Base-by-base conservation (phyloP, 1,139 yeast genomes). In the Kodamaea arcana region DNA sequence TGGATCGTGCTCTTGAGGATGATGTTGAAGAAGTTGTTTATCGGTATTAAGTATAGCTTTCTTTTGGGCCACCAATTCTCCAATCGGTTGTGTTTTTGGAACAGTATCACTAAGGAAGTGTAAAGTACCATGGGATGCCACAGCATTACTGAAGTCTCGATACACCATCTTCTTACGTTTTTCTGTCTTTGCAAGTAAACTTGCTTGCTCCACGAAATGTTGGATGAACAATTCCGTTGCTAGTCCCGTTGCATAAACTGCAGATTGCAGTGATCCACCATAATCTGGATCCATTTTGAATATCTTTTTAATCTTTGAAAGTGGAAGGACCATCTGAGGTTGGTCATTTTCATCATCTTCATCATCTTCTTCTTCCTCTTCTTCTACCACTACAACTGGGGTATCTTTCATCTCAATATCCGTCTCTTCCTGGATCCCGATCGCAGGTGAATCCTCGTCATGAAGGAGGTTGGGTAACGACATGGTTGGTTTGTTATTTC, bases 151-250 rank as follows among this genome's bases (percentile, higher is more conserved):
- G 51, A 87, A 72, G 54, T 90, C 96, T 38, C 76, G 75, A 56
- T 88, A 88, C 33, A 69, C 72, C 17, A 86, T 61, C 47, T 81
- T 82, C 62, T 83, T 82, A 35, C 94, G 67, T 44, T 79, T 78
- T 24, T 80, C 87, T 37, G 79, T 67, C 46, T 79, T 75, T 14
- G 95, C 85, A 31, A 73, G 65, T 36, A 83, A 64, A 20, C 81
- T 64, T 0, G 95, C 92, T 49, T 86, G 94, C 55, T 84, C 94
- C 1, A 88, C 75, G 36, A 90, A 66, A 48, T 83, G 78, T 56
- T 83, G 86, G 12, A 88, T 74, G 56, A 90, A 90, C 33, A 86
- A 62, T 51, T 90, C 96, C 0, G 96, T 83, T 4, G 97, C 95
- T 31, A 85, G 75, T 0, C 94, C 94, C 3, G 92, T 72, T 11